Conservation (phyloP, 495 filamentous ascomycete species). For the Aspergillus nidulans region DNA sequence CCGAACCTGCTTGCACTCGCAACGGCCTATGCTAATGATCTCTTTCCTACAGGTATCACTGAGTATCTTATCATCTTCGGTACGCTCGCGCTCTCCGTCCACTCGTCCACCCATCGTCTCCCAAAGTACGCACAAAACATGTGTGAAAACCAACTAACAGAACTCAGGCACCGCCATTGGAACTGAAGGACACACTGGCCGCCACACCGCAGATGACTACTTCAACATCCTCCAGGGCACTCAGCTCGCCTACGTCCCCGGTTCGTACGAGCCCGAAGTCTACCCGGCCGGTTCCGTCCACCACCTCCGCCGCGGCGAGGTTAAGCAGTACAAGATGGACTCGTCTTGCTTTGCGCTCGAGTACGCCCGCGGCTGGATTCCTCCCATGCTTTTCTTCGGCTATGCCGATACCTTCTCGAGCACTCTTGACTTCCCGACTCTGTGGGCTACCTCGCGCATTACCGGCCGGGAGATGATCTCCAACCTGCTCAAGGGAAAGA, state of each 20-base stretch:
- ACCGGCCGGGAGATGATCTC: constrained; percentile 68
- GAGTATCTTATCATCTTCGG: constrained; percentile 81
- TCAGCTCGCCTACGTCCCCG: constrained; percentile 67
- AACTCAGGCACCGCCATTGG: constrained; percentile 67
- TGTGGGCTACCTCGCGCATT: constrained; percentile 69
- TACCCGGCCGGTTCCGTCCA: constrained; percentile 74
- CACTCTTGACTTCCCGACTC: constrained; percentile 71
- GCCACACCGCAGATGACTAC: constrained; percentile 88
- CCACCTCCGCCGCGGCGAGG: constrained; percentile 68
- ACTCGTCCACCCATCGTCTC: not conserved
- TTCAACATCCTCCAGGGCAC: constrained; percentile 81
- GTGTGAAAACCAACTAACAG: not conserved
- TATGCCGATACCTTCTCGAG: constrained; percentile 73
- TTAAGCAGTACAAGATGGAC: constrained; percentile 85
- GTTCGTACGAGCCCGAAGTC: constrained; percentile 63
- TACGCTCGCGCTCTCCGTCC: constrained; percentile 12
- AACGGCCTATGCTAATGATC: not conserved
- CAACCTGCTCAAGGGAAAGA: constrained; percentile 67
- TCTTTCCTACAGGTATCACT: constrained; percentile 46
- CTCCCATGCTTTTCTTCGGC: constrained; percentile 83
- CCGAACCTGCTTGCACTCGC: constrained; percentile 6
- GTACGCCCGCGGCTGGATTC: constrained; percentile 87
- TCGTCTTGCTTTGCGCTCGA: constrained; percentile 79
- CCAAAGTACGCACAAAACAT: not conserved
- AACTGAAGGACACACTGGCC: constrained; percentile 81